phyloP scores from a whole-genome alignment of 371 early-diverging fungal genomes.

The Rhizopus delemar region DNA sequence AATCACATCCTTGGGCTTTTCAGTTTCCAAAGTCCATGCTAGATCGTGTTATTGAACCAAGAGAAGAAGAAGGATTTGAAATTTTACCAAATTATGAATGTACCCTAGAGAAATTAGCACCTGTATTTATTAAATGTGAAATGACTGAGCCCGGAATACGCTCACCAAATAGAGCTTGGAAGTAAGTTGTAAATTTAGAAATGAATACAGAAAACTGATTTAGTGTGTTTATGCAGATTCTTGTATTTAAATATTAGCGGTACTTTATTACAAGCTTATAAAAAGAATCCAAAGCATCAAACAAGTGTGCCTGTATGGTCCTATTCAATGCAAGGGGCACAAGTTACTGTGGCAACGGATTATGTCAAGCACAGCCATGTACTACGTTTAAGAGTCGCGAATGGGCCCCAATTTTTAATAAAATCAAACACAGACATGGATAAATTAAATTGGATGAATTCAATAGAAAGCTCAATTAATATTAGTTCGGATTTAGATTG shows the following conservation, averaged over 20 bases:
- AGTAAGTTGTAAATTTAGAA: slow-evolving; percentile 10
- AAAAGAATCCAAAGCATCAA: slow-evolving; percentile 15
- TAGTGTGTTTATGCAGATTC: slow-evolving; percentile 7
- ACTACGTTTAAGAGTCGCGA: slow-evolving; percentile 31
- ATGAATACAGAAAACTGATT: neutral
- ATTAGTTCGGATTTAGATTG: slow-evolving; percentile 44
- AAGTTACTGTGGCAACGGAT: slow-evolving; percentile 40
- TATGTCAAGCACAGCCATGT: slow-evolving; percentile 44
- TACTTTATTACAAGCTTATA: slow-evolving; percentile 22
- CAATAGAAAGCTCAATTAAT: slow-evolving; percentile 42
- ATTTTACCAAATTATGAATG: slow-evolving; percentile 32
- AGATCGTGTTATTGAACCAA: slow-evolving; percentile 15
- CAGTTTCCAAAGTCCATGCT: slow-evolving; percentile 15
- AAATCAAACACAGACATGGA: slow-evolving; percentile 24
- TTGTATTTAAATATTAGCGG: slow-evolving; percentile 19
- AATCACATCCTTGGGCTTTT: slow-evolving; percentile 28
- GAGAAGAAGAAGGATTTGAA: slow-evolving; percentile 37
- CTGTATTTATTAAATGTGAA: slow-evolving; percentile 30
- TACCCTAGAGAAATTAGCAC: slow-evolving; percentile 18
- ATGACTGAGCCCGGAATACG: slow-evolving; percentile 11
- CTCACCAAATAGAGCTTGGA: slow-evolving; percentile 34
- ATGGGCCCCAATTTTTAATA: slow-evolving; percentile 46
- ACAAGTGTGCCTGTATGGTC: slow-evolving; percentile 31
- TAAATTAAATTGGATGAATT: slow-evolving; percentile 37
- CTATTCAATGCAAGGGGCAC: slow-evolving; percentile 42